Evolutionary conservation across 441 rosid species (phyloP).

Genomic region (Manihot esculenta): DNA sequence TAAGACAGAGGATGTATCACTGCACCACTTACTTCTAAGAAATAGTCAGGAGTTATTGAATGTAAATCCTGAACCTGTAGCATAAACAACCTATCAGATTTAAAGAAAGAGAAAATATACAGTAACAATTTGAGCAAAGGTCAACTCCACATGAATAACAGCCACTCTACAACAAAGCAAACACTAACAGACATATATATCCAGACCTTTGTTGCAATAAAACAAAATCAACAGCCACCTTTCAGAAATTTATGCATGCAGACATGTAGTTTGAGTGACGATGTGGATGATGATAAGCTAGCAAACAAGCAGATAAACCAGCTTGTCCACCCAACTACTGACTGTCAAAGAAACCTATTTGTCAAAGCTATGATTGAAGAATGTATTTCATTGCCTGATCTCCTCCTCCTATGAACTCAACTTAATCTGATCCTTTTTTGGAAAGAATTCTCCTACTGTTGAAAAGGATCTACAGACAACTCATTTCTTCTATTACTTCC

Average conservation of each 20-base stretch:
- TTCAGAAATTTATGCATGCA: background rate
- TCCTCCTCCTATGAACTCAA: too few relatives aligned
- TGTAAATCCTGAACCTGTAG: constrained; percentile 96
- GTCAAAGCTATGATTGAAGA: background rate
- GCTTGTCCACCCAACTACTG: background rate
- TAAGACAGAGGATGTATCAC: constrained; percentile 95
- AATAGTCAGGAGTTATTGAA: constrained; percentile 83
- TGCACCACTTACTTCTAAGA: constrained; percentile 96
- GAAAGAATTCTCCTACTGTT: background rate
- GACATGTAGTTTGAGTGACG: background rate
- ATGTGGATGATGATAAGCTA: background rate
- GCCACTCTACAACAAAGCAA: too few relatives aligned
- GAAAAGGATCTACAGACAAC: background rate
- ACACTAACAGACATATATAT: too few relatives aligned
- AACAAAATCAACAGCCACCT: background rate
- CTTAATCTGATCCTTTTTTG: background rate
- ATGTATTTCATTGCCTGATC: background rate
- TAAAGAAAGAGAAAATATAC: background rate
- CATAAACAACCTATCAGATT: constrained; percentile 2
- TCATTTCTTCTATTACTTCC: background rate
- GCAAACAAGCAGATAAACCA: background rate
- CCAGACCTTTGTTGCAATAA: background rate
- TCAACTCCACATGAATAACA: too few relatives aligned
- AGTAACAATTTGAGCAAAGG: too few relatives aligned
- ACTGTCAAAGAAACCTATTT: background rate